These are phyloP conservation scores for Hypsizygus marmoreus DNA, from an alignment of 768 basidiomycete species.

Conservation along the genomic window DNA sequence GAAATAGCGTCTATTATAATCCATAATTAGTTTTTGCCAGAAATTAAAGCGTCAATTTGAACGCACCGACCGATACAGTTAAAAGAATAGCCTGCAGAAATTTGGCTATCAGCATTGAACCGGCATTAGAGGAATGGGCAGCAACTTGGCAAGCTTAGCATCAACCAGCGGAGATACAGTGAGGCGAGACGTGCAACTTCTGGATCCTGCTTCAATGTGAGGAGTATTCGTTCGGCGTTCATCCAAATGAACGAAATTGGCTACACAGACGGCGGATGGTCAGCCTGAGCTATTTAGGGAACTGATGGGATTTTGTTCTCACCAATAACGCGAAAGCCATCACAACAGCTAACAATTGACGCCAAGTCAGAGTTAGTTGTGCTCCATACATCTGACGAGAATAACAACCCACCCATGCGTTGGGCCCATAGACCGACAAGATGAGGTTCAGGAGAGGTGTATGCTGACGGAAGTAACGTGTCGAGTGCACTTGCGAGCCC, in stretches of 20 bases:
- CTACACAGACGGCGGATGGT: not conserved
- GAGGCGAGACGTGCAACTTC: constrained; percentile 6
- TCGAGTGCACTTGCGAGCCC: constrained; percentile 87
- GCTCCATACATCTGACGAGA: not conserved
- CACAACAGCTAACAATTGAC: not conserved
- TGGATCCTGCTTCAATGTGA: constrained; percentile 7
- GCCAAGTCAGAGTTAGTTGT: not conserved
- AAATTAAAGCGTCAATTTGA: not conserved
- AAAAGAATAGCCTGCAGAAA: not conserved
- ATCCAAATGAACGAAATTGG: constrained; percentile 2
- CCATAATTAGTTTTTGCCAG: not conserved
- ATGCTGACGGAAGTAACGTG: constrained; percentile 92
- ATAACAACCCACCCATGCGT: constrained; percentile 63
- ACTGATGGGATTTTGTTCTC: not conserved
- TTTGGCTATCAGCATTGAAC: not conserved
- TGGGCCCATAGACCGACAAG: constrained; percentile 89
- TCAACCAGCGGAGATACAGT: constrained; percentile 6
- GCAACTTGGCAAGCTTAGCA: constrained; percentile 4
- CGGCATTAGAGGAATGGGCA: not conserved
- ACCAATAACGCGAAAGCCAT: constrained; percentile 1
- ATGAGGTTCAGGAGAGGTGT: constrained; percentile 82
- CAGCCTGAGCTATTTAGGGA: not conserved
- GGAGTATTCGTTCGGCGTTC: constrained; percentile 3
- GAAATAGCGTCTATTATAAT: constrained; percentile 13
- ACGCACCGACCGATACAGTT: constrained; percentile 6